phyloP scores from a whole-genome alignment of 179 eudicot species.

The Amaranthus tricolor region DNA sequence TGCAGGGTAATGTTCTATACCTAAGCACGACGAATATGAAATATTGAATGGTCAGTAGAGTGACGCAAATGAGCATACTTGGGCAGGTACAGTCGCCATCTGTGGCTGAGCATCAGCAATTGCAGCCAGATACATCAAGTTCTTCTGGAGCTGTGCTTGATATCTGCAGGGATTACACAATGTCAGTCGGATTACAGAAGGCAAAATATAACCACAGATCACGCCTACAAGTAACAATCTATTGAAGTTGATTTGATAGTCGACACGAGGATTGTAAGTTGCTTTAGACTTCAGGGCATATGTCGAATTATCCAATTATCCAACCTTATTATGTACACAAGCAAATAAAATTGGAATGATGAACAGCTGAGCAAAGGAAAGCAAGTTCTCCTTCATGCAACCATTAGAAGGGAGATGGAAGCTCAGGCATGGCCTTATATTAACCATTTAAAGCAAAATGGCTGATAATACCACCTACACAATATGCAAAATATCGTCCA shows the following conservation, averaged over 20 bases:
- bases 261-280: background rate
- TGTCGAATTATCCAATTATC: background rate
- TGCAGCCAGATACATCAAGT: slow-evolving; percentile 94
- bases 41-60: background rate
- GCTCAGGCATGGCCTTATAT: too few relatives aligned
- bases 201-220: background rate
- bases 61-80: slow-evolving; percentile 36
- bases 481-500: background rate
- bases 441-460: background rate
- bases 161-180: slow-evolving; percentile 39
- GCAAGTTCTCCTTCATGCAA: too few relatives aligned
- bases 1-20: slow-evolving; percentile 31
- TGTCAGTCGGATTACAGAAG: background rate
- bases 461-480: background rate
- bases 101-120: slow-evolving; percentile 99
- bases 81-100: slow-evolving; percentile 67
- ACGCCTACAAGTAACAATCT: background rate
- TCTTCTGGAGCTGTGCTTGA: slow-evolving; percentile 94
- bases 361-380: too few relatives aligned
- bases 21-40: slow-evolving; percentile 11
- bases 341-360: too few relatives aligned
- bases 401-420: too few relatives aligned
- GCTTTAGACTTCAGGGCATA: background rate
- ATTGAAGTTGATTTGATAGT: background rate
- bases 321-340: too few relatives aligned